A percentile compares a stretch with the other conserved stretches of the same genome.
Conservation (phyloP, 331 rosid genomes). For the Malus hybrid region DNA sequence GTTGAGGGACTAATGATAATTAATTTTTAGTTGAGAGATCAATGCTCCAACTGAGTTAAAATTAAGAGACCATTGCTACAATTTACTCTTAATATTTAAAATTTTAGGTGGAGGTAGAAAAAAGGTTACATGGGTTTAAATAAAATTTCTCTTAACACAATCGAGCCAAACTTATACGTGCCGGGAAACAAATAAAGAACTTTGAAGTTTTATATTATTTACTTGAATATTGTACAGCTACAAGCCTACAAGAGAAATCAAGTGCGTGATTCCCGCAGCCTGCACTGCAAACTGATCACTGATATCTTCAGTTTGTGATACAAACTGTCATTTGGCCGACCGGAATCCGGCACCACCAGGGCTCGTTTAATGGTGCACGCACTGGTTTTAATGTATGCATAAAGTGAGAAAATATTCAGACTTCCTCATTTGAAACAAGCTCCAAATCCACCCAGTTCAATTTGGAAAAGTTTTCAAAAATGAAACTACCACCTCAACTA, state of each 20-base stretch:
- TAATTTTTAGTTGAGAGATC: too few species aligned
- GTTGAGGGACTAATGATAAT: too few species aligned
- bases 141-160: too few species aligned
- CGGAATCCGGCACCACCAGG: too few species aligned
- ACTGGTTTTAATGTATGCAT: neutral
- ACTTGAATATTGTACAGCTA: slow-evolving; percentile 3
- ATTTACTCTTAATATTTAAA: too few species aligned
- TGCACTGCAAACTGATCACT: neutral
- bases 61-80: too few species aligned
- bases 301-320: too few species aligned
- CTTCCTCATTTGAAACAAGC: slow-evolving; percentile 1
- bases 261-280: neutral
- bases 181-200: neutral
- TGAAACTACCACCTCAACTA: slow-evolving; percentile 11
- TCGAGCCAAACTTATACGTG: too few species aligned
- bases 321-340: too few species aligned
- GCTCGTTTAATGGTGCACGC: neutral
- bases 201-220: neutral
- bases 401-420: neutral
- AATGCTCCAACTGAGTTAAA: too few species aligned
- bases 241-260: neutral
- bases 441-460: slow-evolving; percentile 19
- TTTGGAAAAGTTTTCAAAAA: neutral
- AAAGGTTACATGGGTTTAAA: too few species aligned
- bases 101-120: too few species aligned